These are phyloP conservation scores for Garcileccinum viscosum DNA, from an alignment of 1,284 basidiomycete species.

Conservation along the genomic window DNA sequence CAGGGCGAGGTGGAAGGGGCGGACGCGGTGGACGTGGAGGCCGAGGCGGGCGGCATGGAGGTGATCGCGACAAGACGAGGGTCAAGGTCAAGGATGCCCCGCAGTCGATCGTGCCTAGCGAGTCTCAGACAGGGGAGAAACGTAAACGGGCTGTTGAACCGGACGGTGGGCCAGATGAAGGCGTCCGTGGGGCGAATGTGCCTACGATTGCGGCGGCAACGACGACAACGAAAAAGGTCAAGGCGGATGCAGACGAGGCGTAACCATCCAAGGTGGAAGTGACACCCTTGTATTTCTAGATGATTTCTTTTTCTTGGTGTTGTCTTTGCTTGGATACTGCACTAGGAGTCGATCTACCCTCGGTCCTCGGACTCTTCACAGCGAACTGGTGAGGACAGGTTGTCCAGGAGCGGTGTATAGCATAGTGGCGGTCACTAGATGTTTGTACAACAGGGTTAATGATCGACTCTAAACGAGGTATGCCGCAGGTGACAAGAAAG, in stretches of 20 bases:
- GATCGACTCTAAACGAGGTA: background rate
- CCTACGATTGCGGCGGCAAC: slow-evolving; percentile 47
- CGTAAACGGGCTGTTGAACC: slow-evolving; percentile 76
- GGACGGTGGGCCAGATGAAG: slow-evolving; percentile 72
- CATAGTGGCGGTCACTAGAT: background rate
- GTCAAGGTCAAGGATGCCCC: slow-evolving; percentile 24
- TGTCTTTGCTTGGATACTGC: background rate
- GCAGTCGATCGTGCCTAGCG: slow-evolving; percentile 33
- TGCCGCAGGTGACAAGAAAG: background rate
- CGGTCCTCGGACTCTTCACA: background rate
- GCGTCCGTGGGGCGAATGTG: slow-evolving; percentile 64
- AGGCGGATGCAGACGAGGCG: slow-evolving; percentile 48
- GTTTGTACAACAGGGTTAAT: too few relatives aligned
- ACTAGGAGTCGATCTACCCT: background rate
- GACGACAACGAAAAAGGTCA: slow-evolving; percentile 63
- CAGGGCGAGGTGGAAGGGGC: slow-evolving; percentile 44
- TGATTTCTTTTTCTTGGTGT: background rate
- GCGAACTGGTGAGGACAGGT: too few relatives aligned
- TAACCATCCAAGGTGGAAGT: slow-evolving; percentile 14
- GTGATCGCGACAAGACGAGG: slow-evolving; percentile 35
- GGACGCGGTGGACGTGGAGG: slow-evolving; percentile 53
- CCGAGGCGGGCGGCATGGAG: slow-evolving; percentile 44
- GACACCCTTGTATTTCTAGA: slow-evolving; percentile 26
- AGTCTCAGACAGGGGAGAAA: slow-evolving; percentile 64
- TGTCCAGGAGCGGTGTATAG: too few relatives aligned